phyloP scores from a whole-genome alignment of 768 basidiomycete species.

The Trametes punicea region DNA sequence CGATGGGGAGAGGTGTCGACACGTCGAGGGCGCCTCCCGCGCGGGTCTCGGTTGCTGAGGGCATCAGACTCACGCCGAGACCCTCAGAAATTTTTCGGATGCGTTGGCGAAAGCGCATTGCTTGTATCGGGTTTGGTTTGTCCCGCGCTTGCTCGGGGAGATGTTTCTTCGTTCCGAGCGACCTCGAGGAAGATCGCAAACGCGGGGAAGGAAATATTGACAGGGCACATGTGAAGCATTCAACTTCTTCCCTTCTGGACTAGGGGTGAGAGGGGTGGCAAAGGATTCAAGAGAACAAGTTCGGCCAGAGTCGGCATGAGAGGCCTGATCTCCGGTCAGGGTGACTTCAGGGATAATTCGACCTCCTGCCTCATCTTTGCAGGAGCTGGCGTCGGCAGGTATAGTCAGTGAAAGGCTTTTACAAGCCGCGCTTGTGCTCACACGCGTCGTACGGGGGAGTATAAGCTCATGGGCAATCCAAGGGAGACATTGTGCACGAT shows the following conservation, averaged over 20 bases:
- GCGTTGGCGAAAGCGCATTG: neutral
- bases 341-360: neutral
- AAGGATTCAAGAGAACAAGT: neutral
- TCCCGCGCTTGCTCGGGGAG: no score
- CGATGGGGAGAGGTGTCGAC: neutral
- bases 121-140: no score
- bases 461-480: no score
- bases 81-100: neutral
- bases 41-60: neutral
- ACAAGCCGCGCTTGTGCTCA: no score
- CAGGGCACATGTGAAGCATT: neutral
- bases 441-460: no score
- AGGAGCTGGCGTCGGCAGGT: no score
- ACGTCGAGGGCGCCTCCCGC: neutral
- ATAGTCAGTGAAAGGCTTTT: no score
- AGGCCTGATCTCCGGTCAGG: neutral
- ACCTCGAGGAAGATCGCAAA: no score
- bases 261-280: neutral
- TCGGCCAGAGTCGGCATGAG: neutral
- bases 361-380: neutral
- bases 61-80: neutral
- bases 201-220: neutral
- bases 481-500: no score
- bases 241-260: neutral
- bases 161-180: neutral